phyloP scores from a whole-genome alignment of 768 basidiomycete genomes.

The Amanita rimosa region DNA sequence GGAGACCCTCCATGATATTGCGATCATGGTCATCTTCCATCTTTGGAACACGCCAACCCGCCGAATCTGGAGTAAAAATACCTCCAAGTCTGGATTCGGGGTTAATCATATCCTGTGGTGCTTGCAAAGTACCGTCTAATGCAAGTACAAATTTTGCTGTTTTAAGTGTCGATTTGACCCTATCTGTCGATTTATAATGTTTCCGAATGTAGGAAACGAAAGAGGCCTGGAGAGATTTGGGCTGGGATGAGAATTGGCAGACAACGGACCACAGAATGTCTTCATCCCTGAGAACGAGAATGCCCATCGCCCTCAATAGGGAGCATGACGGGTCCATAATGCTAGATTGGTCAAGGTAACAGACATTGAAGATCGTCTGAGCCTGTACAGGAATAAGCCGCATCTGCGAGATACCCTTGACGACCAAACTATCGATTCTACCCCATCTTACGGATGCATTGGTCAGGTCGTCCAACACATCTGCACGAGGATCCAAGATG shows the following conservation, averaged over 20 bases:
- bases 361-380: conserved; percentile 6
- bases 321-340: conserved; percentile 13
- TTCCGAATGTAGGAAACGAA: conserved; percentile 18
- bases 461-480: background rate
- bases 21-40: background rate
- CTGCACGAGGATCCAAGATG: conserved; percentile 9
- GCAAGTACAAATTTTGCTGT: conserved; percentile 17
- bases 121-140: conserved; percentile 9
- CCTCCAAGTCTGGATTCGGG: conserved; percentile 10
- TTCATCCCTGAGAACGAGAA: conserved; percentile 10
- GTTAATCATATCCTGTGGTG: conserved; percentile 16
- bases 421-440: background rate
- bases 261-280: conserved; percentile 18
- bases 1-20: conserved; percentile 9
- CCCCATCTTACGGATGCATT: background rate
- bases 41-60: background rate
- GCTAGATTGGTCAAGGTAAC: conserved; percentile 18
- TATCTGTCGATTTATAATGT: conserved; percentile 11
- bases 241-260: conserved; percentile 18
- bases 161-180: conserved; percentile 14
- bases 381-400: conserved; percentile 14
- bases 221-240: conserved; percentile 14
- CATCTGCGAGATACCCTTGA: conserved; percentile 1
- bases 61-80: conserved; percentile 4
- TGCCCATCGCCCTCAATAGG: conserved; percentile 14